Evolutionary conservation across 2,329 filamentous ascomycete species (phyloP), one percentile per base, ranked within the genome.

Genomic region (Epichloe brachyelytri): DNA sequence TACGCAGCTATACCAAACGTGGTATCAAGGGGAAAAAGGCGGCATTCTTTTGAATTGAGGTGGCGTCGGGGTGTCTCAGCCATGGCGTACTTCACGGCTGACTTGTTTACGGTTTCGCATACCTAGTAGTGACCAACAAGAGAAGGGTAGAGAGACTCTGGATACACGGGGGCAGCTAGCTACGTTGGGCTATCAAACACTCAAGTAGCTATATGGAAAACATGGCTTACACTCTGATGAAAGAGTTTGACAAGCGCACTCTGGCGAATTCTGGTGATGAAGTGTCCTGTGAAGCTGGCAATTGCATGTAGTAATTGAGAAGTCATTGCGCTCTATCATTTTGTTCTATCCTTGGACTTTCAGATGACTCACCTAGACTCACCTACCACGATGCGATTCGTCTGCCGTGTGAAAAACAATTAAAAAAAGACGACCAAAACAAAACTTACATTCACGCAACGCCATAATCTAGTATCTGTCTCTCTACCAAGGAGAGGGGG

Each of bases 81-180:
- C 41, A 38, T 46, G 46, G 44, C 33, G 52, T 41, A 26, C 44
- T 19, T 47, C 14, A 11, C 15, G 20, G 7, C 36, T 37, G 36
- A 43, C 38, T 45, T 36, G 34, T 34, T 17, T 36, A 22, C 11
- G 43, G 19, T 33, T 38, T 47, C 39, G 22, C 43, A 26, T 50
- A 41, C 44, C 20, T 26, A 14, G 26, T 41, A n/a, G 45, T 48
- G 40, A 34, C 48, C 34, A 49, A 39, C 3, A 46, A 53, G 50
- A 53, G 51, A 49, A 52, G 49, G 55, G 51, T 38, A 45, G 46
- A 53, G 46, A 53, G 43, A 48, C 50, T 51, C 44, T 46, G 55
- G 51, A 57, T 56, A 52, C 53, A 51, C 44, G 49, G 46, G 33
- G 46, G 51, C 47, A 38, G 26, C 22, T 36, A 37, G 43, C 36